Evolutionary conservation across 2,329 filamentous ascomycete genomes (phyloP).

Genomic region (Pseudogymnoascus sp.): DNA sequence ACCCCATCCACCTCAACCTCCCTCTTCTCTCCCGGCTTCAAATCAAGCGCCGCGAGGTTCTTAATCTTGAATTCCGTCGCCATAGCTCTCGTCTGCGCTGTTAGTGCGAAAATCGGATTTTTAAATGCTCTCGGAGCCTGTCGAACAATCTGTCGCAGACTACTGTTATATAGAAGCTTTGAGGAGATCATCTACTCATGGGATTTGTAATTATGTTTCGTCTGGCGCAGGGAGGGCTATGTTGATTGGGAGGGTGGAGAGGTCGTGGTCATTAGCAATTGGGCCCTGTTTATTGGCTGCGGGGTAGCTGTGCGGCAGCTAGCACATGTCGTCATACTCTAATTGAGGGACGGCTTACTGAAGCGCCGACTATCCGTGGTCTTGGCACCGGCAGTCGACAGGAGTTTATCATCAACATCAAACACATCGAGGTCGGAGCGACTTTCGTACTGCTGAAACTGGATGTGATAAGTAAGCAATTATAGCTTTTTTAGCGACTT

Average conservation of each 20-base stretch:
- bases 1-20: slow-evolving; percentile 90
- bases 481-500: not conserved
- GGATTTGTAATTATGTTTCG: slow-evolving; percentile 5
- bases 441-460: not conserved
- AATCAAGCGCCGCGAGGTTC: slow-evolving; percentile 43
- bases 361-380: slow-evolving; percentile 1
- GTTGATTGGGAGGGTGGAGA: not conserved
- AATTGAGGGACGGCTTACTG: not conserved
- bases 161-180: slow-evolving; percentile 3
- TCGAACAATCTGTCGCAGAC: slow-evolving; percentile 8
- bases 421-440: not conserved
- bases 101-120: not conserved
- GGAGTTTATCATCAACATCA: slow-evolving; percentile 1
- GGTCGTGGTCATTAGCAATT: slow-evolving; percentile 4
- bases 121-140: not conserved
- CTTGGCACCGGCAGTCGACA: not conserved
- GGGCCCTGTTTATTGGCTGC: not conserved
- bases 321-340: slow-evolving; percentile 8
- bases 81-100: not conserved
- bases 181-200: not conserved
- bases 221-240: not conserved
- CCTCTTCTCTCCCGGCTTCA: slow-evolving; percentile 76
- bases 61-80: slow-evolving; percentile 7
- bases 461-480: not conserved
- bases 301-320: not conserved